These are phyloP conservation scores for Oxytropis ochrocephala DNA, from an alignment of 306 rosid species.

Conservation along the genomic window DNA sequence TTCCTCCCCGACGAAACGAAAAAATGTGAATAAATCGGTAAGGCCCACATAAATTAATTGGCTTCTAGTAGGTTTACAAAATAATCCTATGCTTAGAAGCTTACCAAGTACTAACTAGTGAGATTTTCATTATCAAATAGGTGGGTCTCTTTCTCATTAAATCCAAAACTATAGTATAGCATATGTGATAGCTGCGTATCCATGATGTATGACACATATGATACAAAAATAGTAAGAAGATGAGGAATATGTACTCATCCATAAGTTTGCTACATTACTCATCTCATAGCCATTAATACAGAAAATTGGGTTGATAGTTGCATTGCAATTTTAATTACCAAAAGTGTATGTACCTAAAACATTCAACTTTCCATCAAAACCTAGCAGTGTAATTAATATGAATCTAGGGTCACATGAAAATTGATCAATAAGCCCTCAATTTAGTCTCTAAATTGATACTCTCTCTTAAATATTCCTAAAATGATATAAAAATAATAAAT, in stretches of 20 bases:
- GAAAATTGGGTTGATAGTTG: conserved; percentile 13
- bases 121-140: neutral
- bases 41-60: neutral
- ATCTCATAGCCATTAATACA: neutral
- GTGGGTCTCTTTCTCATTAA: neutral
- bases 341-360: conserved; percentile 11
- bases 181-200: neutral
- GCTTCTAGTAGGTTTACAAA: neutral
- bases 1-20: too few species aligned
- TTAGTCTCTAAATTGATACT: too few species aligned
- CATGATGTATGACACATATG: conserved; percentile 15
- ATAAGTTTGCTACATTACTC: neutral
- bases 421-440: too few species aligned
- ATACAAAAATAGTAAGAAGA: conserved; percentile 9
- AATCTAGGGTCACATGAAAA: too few species aligned
- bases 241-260: conserved; percentile 12
- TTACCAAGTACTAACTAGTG: neutral
- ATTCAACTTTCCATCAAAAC: conserved; percentile 24
- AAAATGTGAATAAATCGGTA: neutral
- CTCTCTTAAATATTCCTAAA: too few species aligned
- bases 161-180: neutral
- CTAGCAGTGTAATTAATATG: neutral
- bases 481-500: too few species aligned
- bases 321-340: conserved; percentile 13
- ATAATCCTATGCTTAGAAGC: neutral